A percentile compares a stretch with the other conserved stretches of the same genome.
These are phyloP conservation scores for Tolypocladium endophyticum DNA, from an alignment of 2,329 filamentous ascomycete species.

Conservation along the genomic window DNA sequence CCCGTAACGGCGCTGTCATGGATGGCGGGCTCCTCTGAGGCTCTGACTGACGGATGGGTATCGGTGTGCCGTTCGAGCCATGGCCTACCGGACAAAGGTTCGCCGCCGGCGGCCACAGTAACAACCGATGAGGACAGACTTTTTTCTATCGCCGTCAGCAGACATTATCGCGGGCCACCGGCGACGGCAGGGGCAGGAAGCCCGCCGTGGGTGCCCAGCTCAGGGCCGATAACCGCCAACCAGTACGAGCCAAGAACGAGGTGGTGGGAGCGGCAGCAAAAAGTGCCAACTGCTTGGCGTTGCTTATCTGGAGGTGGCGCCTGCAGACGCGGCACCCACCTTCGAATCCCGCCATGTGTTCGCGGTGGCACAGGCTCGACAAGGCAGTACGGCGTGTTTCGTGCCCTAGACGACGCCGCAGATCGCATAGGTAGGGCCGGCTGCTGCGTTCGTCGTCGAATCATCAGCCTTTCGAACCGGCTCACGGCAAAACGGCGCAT, in stretches of 20 bases:
- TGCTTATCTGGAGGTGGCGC: neutral
- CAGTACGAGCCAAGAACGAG: too few relatives aligned
- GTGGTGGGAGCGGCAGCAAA: neutral
- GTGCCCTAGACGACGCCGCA: too few relatives aligned
- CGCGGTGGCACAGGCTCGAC: neutral
- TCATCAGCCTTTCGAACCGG: neutral
- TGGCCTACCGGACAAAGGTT: too few relatives aligned
- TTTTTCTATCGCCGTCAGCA: neutral
- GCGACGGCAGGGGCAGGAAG: neutral
- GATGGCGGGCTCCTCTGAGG: too few relatives aligned
- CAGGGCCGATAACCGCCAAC: neutral
- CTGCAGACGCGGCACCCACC: neutral
- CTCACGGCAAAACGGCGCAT: neutral
- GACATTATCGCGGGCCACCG: neutral
- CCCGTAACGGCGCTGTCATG: too few relatives aligned
- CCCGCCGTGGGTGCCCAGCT: neutral
- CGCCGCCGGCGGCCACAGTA: neutral
- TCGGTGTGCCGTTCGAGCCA: neutral
- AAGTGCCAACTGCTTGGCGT: neutral
- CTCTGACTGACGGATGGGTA: neutral
- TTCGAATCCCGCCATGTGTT: too few relatives aligned
- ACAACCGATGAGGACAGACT: neutral
- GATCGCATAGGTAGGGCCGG: too few relatives aligned
- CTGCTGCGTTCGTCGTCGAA: neutral
- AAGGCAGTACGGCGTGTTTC: too few relatives aligned